Conservation (phyloP, 805 yeast species). For the Ogataea allantospora region DNA sequence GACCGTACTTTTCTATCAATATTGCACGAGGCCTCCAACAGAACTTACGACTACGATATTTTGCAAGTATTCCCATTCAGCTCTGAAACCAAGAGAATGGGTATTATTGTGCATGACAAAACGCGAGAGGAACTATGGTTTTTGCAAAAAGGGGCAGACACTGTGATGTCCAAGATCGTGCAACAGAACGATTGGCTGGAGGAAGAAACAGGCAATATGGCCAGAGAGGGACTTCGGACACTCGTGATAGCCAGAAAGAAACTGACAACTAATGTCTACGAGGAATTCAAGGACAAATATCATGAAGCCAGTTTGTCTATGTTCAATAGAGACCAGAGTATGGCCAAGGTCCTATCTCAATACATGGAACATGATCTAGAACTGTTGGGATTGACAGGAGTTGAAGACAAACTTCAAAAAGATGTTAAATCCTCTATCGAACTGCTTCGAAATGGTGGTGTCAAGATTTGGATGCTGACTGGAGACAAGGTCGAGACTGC, state of each 20-base stretch:
- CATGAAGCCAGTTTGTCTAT: slow-evolving; percentile 73
- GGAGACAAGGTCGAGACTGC: slow-evolving; percentile 99
- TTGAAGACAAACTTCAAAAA: slow-evolving; percentile 89
- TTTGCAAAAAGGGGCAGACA: slow-evolving; percentile 92
- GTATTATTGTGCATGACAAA: slow-evolving; percentile 69
- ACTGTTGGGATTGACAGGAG: slow-evolving; percentile 91
- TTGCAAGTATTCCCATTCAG: slow-evolving; percentile 89
- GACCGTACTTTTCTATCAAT: slow-evolving; percentile 77
- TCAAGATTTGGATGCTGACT: slow-evolving; percentile 98
- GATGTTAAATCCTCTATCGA: slow-evolving; percentile 93
- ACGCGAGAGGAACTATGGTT: slow-evolving; percentile 76
- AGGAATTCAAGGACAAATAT: slow-evolving; percentile 63
- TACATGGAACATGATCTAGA: slow-evolving; percentile 82
- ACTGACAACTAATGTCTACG: slow-evolving; percentile 51
- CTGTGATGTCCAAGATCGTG: slow-evolving; percentile 85
- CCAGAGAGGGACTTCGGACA: slow-evolving; percentile 95
- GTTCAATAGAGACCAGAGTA: slow-evolving; percentile 71
- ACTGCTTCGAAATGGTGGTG: slow-evolving; percentile 90
- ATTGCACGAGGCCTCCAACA: slow-evolving; percentile 57
- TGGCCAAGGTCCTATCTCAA: slow-evolving; percentile 65
- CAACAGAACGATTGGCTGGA: slow-evolving; percentile 92
- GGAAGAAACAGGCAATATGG: slow-evolving; percentile 97
- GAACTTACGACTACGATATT: slow-evolving; percentile 57
- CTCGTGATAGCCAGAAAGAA: slow-evolving; percentile 88
- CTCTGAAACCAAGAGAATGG: slow-evolving; percentile 96